These are phyloP conservation scores for Penicillium samsonianum DNA, from an alignment of 495 filamentous ascomycete species.

Conservation along the genomic window DNA sequence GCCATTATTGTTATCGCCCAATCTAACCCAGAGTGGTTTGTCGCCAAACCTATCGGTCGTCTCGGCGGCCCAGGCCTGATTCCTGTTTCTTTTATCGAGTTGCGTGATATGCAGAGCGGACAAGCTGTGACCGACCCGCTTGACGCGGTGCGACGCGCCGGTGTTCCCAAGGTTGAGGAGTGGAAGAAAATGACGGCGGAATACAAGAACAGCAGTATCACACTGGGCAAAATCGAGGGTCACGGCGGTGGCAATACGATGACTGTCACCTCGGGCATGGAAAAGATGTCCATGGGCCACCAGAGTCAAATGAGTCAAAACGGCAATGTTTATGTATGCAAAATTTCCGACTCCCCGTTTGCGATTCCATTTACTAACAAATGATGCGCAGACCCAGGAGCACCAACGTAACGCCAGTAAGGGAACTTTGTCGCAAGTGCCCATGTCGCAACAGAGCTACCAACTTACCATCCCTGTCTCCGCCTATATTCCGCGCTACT, in stretches of 20 bases:
- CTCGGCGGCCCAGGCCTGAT: constrained; percentile 93
- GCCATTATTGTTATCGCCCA: constrained; percentile 98
- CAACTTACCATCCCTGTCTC: constrained; percentile 61
- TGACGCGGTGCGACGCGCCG: constrained; percentile 84
- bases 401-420: constrained; percentile 53
- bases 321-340: constrained; percentile 50
- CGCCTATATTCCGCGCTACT: constrained; percentile 89
- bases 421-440: constrained; percentile 35
- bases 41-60: constrained; percentile 95
- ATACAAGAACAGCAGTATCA: constrained; percentile 98
- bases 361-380: not conserved
- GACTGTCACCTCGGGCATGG: constrained; percentile 68
- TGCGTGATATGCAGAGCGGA: constrained; percentile 88
- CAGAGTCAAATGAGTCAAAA: constrained; percentile 44
- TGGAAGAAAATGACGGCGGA: constrained; percentile 99
- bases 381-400: constrained; percentile 25
- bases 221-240: constrained; percentile 81
- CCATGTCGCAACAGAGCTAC: constrained; percentile 33
- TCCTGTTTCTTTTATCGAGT: constrained; percentile 95
- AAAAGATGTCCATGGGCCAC: constrained; percentile 69
- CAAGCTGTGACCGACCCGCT: constrained; percentile 78
- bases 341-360: not conserved
- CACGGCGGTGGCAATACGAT: constrained; percentile 40
- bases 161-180: constrained; percentile 96
- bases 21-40: constrained; percentile 99